Base-by-base conservation (phyloP, 139 green algal species). In the Volvox reticuliferus region DNA sequence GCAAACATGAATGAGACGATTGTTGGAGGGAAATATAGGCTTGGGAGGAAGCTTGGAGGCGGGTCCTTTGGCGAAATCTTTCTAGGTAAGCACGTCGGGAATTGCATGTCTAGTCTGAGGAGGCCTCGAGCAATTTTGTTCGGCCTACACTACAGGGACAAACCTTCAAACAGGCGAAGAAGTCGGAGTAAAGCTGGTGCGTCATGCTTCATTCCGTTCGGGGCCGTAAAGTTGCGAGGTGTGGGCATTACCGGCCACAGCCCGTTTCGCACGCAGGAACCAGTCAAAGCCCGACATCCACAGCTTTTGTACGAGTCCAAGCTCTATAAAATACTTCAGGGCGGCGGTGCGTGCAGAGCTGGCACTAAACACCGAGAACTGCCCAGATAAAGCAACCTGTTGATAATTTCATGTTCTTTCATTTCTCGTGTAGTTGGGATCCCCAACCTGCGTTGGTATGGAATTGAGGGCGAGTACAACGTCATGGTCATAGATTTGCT, bases 401-500 rank as follows among this genome's bases (percentile, higher is more conserved):
- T 26, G 22, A 32, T 75, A 28, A 32, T 75, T 75, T 75, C 22
- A 14, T 55, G 22, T 75, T 26, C 12, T 44, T 32, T 2, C 73
- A 79, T 79, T 79, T 79, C 73, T 79, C 35, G 2, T 93, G 92
- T 96, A 99, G 98, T 97, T 63, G 98, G 98, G 76, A 99, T 99
- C 82, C 98, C 98, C 18, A 99, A 98, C 93, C 95, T 99, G 87
- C 94, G 97, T n/a, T 99, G 98, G 98, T 99, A 98, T 93, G 98
- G 98, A 78, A 95, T 99, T 14, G 98, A 99, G 94, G 98, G 98
- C 2, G 98, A 99, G 90, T 99, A 99, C 96, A 99, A 99, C 93
- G 97, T 99, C 36, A 99, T 99, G 98, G 98, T 99, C 26, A 98
- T 99, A 62, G 98, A 99, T 91, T 95, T 99, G 88, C 95, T 99